Base-by-base conservation (phyloP, 2,329 filamentous ascomycete species). In the Cladosporium sp. region DNA sequence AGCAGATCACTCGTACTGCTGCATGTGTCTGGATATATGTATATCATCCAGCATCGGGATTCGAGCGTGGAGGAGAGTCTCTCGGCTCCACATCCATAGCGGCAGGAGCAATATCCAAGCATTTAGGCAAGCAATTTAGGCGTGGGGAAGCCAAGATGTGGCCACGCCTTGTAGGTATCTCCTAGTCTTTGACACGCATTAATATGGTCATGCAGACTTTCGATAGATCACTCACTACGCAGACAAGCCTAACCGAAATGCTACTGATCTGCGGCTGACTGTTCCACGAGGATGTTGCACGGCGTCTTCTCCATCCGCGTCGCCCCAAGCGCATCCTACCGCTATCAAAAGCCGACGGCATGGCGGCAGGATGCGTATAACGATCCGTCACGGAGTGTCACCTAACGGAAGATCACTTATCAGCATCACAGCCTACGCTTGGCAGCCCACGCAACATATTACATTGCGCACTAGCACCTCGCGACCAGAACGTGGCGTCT, bases 81-180 rank as follows among this genome's bases (percentile, higher is more conserved):
- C 12, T 36, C 47, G 47, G 47, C 47, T 50, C 47, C 47, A 50
- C 47, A 50, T 50, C 19, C 17, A 37, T 20, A 32, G 24, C 28
- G 45, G 45, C 17, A 48, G 24, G 22, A 48, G 28, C 12, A 32
- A 45, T 7, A 22, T n/a, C 47, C 34, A 50, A 50, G 47, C 47
- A 50, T 50, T 50, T 50, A 35, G 34, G 34, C 47, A 50, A 50
- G 47, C 47, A 50, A 50, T 50, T 50, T 25, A 50, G 47, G 34
- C 47, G 20, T 37, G 45, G 32, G 15, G 45, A 35, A 19, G 47
- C 47, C 47, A 49, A 49, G 47, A 13, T 17, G 4, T n/a, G 36
- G 17, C 8, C 36, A 6, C 3, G 36, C 17, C 13, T 39, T 12
- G 15, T 13, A 4, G 4, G n/a, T 15, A 6, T 13, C n/a, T 39